Evolutionary conservation across 768 basidiomycete species (phyloP).

Genomic region (Mycena galericulata): DNA sequence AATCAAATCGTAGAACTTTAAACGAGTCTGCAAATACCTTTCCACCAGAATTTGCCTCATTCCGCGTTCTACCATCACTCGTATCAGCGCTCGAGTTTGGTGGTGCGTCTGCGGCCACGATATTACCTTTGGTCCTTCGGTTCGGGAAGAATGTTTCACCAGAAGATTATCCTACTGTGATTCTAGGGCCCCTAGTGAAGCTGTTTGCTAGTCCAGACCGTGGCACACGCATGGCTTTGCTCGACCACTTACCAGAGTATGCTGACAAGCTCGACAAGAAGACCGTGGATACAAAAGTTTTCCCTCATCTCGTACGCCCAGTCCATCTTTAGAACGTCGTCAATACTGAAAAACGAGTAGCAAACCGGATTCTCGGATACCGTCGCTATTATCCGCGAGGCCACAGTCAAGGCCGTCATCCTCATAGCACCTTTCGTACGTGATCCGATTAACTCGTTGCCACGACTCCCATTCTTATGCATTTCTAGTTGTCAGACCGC

Average conservation of each 20-base stretch:
- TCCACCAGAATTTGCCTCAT: constrained; percentile 86
- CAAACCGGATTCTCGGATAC: constrained; percentile 97
- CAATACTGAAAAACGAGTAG: constrained; percentile 52
- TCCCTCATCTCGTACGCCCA: constrained; percentile 86
- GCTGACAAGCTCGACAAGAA: constrained; percentile 90
- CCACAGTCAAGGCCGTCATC: constrained; percentile 90
- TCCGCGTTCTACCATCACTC: constrained; percentile 90
- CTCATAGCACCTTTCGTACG: constrained; percentile 86
- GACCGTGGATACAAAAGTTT: constrained; percentile 87
- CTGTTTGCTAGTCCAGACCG: constrained; percentile 92
- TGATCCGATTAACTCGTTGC: background rate
- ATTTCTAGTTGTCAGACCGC: constrained; percentile 82
- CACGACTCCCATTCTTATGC: background rate
- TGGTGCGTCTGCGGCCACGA: constrained; percentile 78
- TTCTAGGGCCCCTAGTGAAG: constrained; percentile 85
- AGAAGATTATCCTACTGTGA: constrained; percentile 74
- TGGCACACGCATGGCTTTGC: constrained; percentile 92
- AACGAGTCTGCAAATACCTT: constrained; percentile 85
- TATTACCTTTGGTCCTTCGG: constrained; percentile 87
- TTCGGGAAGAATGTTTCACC: constrained; percentile 79
- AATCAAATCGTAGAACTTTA: constrained; percentile 63
- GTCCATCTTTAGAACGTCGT: background rate
- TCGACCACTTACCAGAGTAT: constrained; percentile 88
- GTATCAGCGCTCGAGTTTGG: constrained; percentile 83
- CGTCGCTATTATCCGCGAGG: constrained; percentile 93